Evolutionary conservation across 352 stramenopile species (phyloP), one percentile per base, ranked within the genome.

Genomic region (Plasmopara viticola): DNA sequence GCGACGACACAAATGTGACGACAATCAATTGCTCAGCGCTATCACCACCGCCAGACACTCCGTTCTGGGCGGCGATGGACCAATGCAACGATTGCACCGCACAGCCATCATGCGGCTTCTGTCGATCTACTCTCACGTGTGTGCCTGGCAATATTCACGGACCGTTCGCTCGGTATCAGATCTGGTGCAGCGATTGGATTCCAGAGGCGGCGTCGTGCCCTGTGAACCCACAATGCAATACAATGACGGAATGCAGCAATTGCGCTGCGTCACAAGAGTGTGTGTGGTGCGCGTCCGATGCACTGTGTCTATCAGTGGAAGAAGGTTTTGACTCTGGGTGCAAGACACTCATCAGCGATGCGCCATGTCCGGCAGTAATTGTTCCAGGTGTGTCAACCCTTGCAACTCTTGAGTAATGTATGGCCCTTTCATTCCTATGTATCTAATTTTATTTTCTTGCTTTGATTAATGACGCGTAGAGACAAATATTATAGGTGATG

Each of bases 71-170:
- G 12, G 73, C 73, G 31, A 84, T 86, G 72, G 66, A 68, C 20
- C 57, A 63, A n/a, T 97, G 90, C 68, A 66, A 68, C 17, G 50
- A 59, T 13, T 97, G 90, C 49, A 57, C 87, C 31, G 53, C 62
- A 7, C 67, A 77, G 40, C 51, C 63, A 9, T 67, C 71, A 10
- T 97, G 90, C 49, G 91, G 91, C 3, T 97, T 89, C 53, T 97
- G 91, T 56, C 66, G 89, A 44, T 95, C 86, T 45, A 97, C 88
- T n/a, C 74, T 97, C 58, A 80, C 66, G 51, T 97, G 91, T 60
- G 56, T 86, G 18, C 56, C 62, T 4, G 88, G 90, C n/a, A 71
- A 71, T 33, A 58, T 69, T n/a, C 57, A 68, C 13, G 85, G 77
- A 6, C 80, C 72, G 15, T 64, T 64, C 33, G 55, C 60, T 31